Base-by-base conservation (phyloP, 2,329 filamentous ascomycete species). In the Fusarium penzigii region DNA sequence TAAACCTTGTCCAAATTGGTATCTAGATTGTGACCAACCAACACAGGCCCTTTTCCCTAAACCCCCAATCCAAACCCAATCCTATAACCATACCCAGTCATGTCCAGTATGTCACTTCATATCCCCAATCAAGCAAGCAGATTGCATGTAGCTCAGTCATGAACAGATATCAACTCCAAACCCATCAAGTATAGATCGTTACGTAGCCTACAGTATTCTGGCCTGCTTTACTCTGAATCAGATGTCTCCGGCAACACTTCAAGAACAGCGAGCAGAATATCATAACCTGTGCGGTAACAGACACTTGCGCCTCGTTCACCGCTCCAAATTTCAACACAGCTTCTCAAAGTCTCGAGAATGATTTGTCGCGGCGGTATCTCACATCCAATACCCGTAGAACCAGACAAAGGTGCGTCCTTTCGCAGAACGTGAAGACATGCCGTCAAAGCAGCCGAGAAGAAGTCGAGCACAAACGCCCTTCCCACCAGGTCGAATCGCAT, bases 311-410 rank as follows among this genome's bases (percentile, higher is more conserved):
- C 64, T 48, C 65, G 64, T 57, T 72, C 68, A 1, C 62, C 61
- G n/a, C 60, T 63, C 70, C 68, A 72, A 9, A 72, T 72, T 7
- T 70, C 66, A 10, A 71, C 59, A 42, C 70, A 72, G 48, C 62
- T 68, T 44, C 56, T 57, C 16, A 72, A 41, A 0, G 68, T 71
- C 17, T 72, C 70, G 7, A 71, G 56, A 12, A 72, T 71, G 14
- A 72, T 67, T 46, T 71, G 69, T 4, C 69, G 58, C 10, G 68
- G 70, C 3, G 69, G 70, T 29, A 72, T 67, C 17, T 61, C 54
- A 34, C 65, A 70, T 7, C 62, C 64, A 39, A 60, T 63, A 10
- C 56, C 58, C 6, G 61, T 56, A 2, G 61, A 61, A 11, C 55
- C 65, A 10, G 68, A 65, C 5, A 72, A 55, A 3, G 69, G 70